phyloP scores from a whole-genome alignment of 2,329 filamentous ascomycete genomes.

The Aspergillus novoparasiticus region DNA sequence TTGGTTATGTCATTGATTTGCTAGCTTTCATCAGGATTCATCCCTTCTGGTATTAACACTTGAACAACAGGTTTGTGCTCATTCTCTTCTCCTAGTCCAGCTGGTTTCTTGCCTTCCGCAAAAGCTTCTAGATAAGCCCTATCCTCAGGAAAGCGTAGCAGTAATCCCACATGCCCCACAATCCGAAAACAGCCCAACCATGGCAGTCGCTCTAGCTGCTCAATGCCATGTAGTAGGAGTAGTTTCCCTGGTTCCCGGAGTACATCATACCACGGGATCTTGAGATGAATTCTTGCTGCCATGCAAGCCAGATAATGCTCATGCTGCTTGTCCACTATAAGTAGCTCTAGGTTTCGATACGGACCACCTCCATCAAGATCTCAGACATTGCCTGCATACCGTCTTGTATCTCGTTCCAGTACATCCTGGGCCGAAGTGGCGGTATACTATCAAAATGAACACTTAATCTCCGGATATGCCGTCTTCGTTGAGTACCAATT shows the following conservation, averaged over 20 bases:
- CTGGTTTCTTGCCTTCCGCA: not conserved
- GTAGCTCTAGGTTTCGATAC: not conserved
- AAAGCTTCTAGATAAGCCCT: not conserved
- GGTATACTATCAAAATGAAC: not conserved
- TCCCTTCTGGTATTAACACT: not conserved
- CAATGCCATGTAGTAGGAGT: not conserved
- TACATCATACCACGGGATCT: not conserved
- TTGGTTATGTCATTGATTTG: not conserved
- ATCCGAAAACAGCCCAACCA: not conserved
- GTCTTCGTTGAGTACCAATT: not conserved
- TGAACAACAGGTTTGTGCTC: not conserved
- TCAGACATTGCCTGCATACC: not conserved
- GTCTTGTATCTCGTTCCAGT: not conserved
- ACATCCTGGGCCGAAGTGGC: fast-evolving
- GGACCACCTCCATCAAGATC: not conserved
- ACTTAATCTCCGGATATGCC: not conserved
- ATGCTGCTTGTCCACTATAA: not conserved
- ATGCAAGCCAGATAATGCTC: not conserved
- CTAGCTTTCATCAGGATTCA: not conserved
- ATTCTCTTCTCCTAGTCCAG: not conserved
- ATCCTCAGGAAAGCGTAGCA: not conserved
- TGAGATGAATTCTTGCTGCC: not conserved
- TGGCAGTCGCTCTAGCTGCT: not conserved
- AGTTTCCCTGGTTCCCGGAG: not conserved
- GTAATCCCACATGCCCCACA: not conserved